phyloP scores from a whole-genome alignment of 495 filamentous ascomycete genomes.

The Neurospora cerealis region DNA sequence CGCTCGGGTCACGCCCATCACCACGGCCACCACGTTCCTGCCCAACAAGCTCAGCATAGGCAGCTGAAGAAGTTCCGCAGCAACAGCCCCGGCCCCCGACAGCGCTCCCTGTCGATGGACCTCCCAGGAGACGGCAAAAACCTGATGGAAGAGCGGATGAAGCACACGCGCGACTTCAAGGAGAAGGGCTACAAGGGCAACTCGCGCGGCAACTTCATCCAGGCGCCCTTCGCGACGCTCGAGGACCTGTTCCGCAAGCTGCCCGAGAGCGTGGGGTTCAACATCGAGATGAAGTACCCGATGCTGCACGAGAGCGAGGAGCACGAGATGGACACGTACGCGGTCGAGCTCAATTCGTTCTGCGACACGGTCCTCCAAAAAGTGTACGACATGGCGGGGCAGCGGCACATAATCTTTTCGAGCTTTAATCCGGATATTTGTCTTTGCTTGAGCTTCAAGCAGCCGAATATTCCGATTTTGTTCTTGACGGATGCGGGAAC shows the following conservation, averaged over 20 bases:
- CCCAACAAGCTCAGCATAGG: constrained; percentile 15
- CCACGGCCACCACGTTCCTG: not conserved
- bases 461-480: constrained; percentile 84
- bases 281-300: constrained; percentile 99
- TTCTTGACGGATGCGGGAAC: constrained; percentile 88
- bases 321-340: constrained; percentile 95
- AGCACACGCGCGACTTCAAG: constrained; percentile 92
- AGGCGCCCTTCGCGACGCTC: constrained; percentile 87
- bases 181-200: constrained; percentile 87
- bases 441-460: constrained; percentile 87
- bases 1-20: constrained; percentile 1
- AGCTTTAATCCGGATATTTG: constrained; percentile 97
- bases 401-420: constrained; percentile 85
- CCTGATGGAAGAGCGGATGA: constrained; percentile 86
- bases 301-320: constrained; percentile 92
- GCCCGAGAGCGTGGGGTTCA: constrained; percentile 77
- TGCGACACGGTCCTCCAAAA: constrained; percentile 85
- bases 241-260: constrained; percentile 86
- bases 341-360: constrained; percentile 93
- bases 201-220: constrained; percentile 83
- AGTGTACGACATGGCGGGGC: constrained; percentile 61
- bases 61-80: constrained; percentile 20
- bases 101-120: constrained; percentile 40
- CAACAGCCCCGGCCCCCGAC: constrained; percentile 27
- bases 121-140: constrained; percentile 21